Percentiles rank a stretch among this genome's conserved stretches.
phyloP scores from a whole-genome alignment of 148 eudicot species.

The Rhododendron ovatum region DNA sequence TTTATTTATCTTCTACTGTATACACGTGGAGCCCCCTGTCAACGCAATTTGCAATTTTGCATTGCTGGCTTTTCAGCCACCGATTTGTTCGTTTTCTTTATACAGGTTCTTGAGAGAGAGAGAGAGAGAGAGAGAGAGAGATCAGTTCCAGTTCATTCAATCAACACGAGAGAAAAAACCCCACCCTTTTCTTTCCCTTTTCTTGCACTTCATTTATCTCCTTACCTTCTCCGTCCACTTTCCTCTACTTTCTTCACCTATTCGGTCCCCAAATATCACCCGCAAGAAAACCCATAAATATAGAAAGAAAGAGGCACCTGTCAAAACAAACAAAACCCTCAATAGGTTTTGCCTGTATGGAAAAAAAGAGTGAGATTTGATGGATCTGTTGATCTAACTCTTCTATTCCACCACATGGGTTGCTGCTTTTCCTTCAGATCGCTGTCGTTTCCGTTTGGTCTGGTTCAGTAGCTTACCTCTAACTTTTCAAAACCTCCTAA shows the following conservation, averaged over 20 bases:
- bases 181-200: not conserved
- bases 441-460: slow-evolving; percentile 22
- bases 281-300: not conserved
- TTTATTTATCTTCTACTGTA: not conserved
- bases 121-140: not conserved
- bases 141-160: not conserved
- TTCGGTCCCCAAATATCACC: not conserved
- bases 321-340: not conserved
- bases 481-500: slow-evolving; percentile 10
- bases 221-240: not conserved
- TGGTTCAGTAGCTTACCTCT: slow-evolving; percentile 14
- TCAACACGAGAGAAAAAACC: not conserved
- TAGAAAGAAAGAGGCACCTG: not conserved
- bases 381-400: slow-evolving; percentile 52
- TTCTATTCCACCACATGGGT: slow-evolving; percentile 12
- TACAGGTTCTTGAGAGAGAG: not conserved
- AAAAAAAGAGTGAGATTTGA: slow-evolving; percentile 23
- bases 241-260: not conserved
- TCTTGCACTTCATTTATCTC: slow-evolving; percentile 2
- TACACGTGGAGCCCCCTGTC: not conserved
- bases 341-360: slow-evolving; percentile 8
- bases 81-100: slow-evolving; percentile 1
- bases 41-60: not conserved
- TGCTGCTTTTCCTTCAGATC: slow-evolving; percentile 26
- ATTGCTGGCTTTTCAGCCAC: slow-evolving; percentile 9